These are phyloP conservation scores for Fusarium nygamai DNA, from an alignment of 2,329 filamentous ascomycete genomes.

Conservation along the genomic window DNA sequence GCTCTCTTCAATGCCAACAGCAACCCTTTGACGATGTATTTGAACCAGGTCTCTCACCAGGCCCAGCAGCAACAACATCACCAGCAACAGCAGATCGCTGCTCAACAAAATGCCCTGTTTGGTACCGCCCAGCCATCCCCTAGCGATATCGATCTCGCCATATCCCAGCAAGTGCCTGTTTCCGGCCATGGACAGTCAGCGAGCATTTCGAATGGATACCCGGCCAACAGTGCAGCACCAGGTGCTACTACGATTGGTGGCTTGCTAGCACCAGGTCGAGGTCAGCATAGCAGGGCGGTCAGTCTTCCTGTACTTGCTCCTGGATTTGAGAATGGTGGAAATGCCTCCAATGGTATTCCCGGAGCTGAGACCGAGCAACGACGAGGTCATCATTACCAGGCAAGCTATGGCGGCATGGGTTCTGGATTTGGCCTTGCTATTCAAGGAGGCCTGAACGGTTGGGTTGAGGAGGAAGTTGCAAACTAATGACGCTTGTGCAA, in stretches of 20 bases:
- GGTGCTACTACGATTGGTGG: constrained; percentile 78
- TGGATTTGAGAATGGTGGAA: constrained; percentile 69
- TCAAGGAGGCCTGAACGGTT: constrained; percentile 71
- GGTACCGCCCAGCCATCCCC: constrained; percentile 73
- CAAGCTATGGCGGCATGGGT: constrained; percentile 69
- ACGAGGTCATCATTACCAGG: constrained; percentile 73
- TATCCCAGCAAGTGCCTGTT: constrained; percentile 69
- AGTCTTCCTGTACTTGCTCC: constrained; percentile 81
- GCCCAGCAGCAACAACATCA: constrained; percentile 79
- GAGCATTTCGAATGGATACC: constrained; percentile 72
- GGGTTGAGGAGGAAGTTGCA: constrained; percentile 73
- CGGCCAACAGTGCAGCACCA: constrained; percentile 60
- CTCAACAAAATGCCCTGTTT: constrained; percentile 84
- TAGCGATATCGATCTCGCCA: constrained; percentile 66
- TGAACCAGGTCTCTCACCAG: constrained; percentile 82
- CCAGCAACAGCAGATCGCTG: constrained; percentile 75
- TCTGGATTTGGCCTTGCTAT: constrained; percentile 70
- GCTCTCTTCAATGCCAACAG: constrained; percentile 82
- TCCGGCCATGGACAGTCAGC: constrained; percentile 72
- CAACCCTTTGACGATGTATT: constrained; percentile 93
- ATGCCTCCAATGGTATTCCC: constrained; percentile 59
- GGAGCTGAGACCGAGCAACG: constrained; percentile 61
- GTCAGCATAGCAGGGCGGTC: constrained; percentile 81
- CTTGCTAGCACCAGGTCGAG: constrained; percentile 76
- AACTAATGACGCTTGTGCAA: constrained; percentile 55